Conservation (phyloP, 495 filamentous ascomycete genomes). For the Friedmanniomyces endolithicus region DNA sequence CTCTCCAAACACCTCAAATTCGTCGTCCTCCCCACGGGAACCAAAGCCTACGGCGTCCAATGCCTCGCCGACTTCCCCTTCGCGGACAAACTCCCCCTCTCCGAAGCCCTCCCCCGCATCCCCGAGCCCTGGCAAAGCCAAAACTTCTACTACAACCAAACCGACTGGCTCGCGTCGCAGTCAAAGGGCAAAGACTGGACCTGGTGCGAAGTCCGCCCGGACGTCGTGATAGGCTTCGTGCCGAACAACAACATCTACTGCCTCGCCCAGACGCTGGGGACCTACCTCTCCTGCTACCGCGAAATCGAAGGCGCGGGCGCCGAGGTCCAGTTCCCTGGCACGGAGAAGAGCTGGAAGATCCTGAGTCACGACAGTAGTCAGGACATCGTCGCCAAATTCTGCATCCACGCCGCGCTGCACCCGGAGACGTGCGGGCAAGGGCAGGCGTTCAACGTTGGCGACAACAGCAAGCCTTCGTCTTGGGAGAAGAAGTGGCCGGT, state of each 20-base stretch:
- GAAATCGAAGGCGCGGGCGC: slow-evolving; percentile 23
- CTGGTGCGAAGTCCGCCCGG: slow-evolving; percentile 27
- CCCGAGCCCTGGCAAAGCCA: slow-evolving; percentile 28
- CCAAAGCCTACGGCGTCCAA: slow-evolving; percentile 22
- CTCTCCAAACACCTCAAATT: slow-evolving; percentile 31
- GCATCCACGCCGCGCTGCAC: slow-evolving; percentile 25
- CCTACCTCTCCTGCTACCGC: slow-evolving; percentile 22
- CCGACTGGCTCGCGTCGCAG: slow-evolving; percentile 23
- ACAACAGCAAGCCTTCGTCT: slow-evolving; percentile 12
- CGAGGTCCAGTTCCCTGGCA: slow-evolving; percentile 24
- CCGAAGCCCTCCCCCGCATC: slow-evolving; percentile 28
- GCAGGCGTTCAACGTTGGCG: slow-evolving; percentile 25
- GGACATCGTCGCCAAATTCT: slow-evolving; percentile 27
- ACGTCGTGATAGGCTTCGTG: slow-evolving; percentile 29
- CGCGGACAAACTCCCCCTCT: slow-evolving; percentile 25
- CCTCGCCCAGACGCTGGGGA: slow-evolving; percentile 24
- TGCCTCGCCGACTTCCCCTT: slow-evolving; percentile 30
- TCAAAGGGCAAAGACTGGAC: slow-evolving; percentile 26
- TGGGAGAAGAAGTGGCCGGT: slow-evolving; percentile 27
- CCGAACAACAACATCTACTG: slow-evolving; percentile 30
- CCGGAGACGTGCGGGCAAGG: slow-evolving; percentile 20
- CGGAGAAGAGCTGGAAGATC: slow-evolving; percentile 22
- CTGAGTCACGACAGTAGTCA: slow-evolving; percentile 25
- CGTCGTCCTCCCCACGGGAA: slow-evolving; percentile 31
- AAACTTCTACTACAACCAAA: slow-evolving; percentile 32